A percentile compares a stretch with the other conserved stretches of the same genome.
phyloP scores from a whole-genome alignment of 2,329 filamentous ascomycete species.

The Sarocladium brachiariae region DNA sequence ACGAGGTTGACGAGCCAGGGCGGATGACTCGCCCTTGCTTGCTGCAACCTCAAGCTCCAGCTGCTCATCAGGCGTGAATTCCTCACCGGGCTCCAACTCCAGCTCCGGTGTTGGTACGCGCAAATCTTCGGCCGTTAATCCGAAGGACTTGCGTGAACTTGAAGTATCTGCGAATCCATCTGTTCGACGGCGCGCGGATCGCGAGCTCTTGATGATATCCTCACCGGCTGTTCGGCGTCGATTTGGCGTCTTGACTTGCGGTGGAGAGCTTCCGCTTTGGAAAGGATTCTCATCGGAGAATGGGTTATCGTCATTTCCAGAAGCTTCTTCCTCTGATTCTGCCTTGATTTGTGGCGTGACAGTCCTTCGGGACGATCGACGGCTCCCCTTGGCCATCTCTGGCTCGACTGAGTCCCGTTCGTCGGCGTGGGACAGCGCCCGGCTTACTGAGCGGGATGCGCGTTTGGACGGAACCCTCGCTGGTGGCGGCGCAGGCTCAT shows the following conservation, averaged over 20 bases:
- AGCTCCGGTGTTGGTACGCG: slow-evolving; percentile 28
- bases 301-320: slow-evolving; percentile 32
- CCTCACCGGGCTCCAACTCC: slow-evolving; percentile 65
- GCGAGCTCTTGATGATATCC: slow-evolving; percentile 34
- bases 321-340: slow-evolving; percentile 47
- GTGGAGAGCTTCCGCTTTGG: slow-evolving; percentile 73
- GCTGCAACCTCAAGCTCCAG: slow-evolving; percentile 68
- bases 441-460: slow-evolving; percentile 45
- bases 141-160: slow-evolving; percentile 47
- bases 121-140: slow-evolving; percentile 39
- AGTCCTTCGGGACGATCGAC: slow-evolving; percentile 36
- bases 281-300: slow-evolving; percentile 93
- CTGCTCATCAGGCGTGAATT: slow-evolving; percentile 90
- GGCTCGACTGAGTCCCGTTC: slow-evolving; percentile 28
- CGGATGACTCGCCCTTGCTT: slow-evolving; percentile 40
- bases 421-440: slow-evolving; percentile 47
- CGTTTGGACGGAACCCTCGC: slow-evolving; percentile 46
- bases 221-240: slow-evolving; percentile 42
- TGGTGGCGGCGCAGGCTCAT: slow-evolving; percentile 30
- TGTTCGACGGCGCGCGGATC: slow-evolving; percentile 38
- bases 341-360: slow-evolving; percentile 46
- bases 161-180: slow-evolving; percentile 24
- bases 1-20: slow-evolving; percentile 36
- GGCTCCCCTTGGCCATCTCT: slow-evolving; percentile 37
- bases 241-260: slow-evolving; percentile 39